Evolutionary conservation across 805 yeast species (phyloP).

Genomic region (Debaryomyces prosopidis): DNA sequence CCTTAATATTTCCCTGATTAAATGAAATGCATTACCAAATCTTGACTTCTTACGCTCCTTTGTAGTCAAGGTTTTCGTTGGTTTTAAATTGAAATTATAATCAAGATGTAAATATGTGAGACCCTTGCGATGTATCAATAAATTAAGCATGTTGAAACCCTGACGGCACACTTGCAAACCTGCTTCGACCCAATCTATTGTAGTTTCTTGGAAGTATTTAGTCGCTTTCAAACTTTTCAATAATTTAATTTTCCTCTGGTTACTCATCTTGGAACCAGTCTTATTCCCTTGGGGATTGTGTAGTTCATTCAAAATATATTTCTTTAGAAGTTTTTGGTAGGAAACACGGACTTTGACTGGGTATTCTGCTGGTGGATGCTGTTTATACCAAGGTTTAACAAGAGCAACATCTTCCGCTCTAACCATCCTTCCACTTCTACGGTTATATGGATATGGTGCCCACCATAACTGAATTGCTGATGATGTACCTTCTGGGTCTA

Average conservation of each 20-base stretch:
- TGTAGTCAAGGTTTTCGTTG: slow-evolving; percentile 93
- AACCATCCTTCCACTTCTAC: slow-evolving; percentile 66
- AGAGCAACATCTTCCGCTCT: slow-evolving; percentile 91
- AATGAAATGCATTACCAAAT: slow-evolving; percentile 94
- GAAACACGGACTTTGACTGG: slow-evolving; percentile 84
- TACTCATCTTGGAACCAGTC: slow-evolving; percentile 30
- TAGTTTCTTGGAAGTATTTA: slow-evolving; percentile 86
- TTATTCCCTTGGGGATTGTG: slow-evolving; percentile 41
- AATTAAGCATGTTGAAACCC: slow-evolving; percentile 90
- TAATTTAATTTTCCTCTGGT: slow-evolving; percentile 55
- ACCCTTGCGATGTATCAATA: slow-evolving; percentile 87
- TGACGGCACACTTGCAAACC: slow-evolving; percentile 92
- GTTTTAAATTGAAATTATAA: slow-evolving; percentile 92
- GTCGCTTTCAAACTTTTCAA: slow-evolving; percentile 71
- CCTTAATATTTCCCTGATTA: slow-evolving; percentile 85
- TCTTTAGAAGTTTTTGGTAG: slow-evolving; percentile 84
- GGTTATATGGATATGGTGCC: slow-evolving; percentile 86
- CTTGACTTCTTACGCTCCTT: slow-evolving; percentile 95
- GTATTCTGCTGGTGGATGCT: slow-evolving; percentile 58
- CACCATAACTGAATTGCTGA: slow-evolving; percentile 67
- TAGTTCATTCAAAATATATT: slow-evolving; percentile 68
- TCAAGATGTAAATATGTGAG: slow-evolving; percentile 90
- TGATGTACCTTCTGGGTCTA: slow-evolving; percentile 44
- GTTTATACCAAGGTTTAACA: slow-evolving; percentile 77
- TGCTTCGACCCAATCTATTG: slow-evolving; percentile 98